These are phyloP conservation scores for Sapria himalayana DNA, from an alignment of 345 rosid genomes.

Conservation along the genomic window DNA sequence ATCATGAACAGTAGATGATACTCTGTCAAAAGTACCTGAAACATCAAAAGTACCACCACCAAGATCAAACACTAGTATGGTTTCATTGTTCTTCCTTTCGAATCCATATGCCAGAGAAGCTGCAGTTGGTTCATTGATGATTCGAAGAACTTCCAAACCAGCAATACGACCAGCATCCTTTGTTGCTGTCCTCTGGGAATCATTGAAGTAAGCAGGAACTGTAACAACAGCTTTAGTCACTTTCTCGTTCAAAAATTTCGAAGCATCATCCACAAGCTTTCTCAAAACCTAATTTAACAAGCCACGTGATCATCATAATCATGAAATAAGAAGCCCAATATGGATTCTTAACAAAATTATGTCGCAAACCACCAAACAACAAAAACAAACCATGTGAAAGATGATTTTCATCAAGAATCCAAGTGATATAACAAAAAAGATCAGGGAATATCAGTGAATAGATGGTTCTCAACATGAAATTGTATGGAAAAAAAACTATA, in stretches of 20 bases:
- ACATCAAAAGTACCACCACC: constrained; percentile 99
- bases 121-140: constrained; percentile 95
- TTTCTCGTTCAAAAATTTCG: constrained; percentile 15
- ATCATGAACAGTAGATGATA: too few relatives aligned
- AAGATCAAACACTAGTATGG: constrained; percentile 93
- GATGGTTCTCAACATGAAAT: too few relatives aligned
- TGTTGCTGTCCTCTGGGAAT: constrained; percentile 60
- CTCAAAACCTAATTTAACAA: constrained; percentile 50
- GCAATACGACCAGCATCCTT: constrained; percentile 65
- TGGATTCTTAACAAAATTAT: background rate
- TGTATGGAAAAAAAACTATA: too few relatives aligned
- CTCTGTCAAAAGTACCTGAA: constrained; percentile 67
- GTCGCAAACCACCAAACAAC: background rate
- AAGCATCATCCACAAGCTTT: constrained; percentile 93
- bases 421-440: background rate
- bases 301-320: background rate
- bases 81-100: constrained; percentile 84
- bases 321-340: background rate
- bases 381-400: background rate
- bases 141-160: constrained; percentile 35
- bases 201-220: constrained; percentile 17
- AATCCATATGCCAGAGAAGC: constrained; percentile 96
- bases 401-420: too few relatives aligned
- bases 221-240: constrained; percentile 15
- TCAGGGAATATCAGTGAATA: too few relatives aligned